Conservation (phyloP, 2,329 filamentous ascomycete genomes). For the Hyphodiscus sp. region DNA sequence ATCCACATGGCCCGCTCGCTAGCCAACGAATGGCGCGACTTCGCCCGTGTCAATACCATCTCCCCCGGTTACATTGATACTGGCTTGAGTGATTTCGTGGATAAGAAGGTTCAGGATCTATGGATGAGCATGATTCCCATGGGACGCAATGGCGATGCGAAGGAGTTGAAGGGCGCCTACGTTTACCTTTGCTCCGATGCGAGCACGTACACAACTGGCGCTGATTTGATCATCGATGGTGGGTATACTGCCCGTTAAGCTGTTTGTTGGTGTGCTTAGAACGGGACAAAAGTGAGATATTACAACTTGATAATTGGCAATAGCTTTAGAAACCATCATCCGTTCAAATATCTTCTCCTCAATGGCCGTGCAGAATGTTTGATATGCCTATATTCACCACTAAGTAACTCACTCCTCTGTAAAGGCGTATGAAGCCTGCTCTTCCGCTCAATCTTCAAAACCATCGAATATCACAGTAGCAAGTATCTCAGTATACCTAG, state of each 20-base stretch:
- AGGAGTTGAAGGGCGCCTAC: conserved; percentile 55
- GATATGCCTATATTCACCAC: too few relatives aligned
- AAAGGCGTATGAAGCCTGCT: too few relatives aligned
- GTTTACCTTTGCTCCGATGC: conserved; percentile 42
- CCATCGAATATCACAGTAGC: too few relatives aligned
- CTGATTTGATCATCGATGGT: not conserved
- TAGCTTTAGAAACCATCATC: too few relatives aligned
- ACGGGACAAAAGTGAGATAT: too few relatives aligned
- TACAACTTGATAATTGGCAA: too few relatives aligned
- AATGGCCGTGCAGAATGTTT: too few relatives aligned
- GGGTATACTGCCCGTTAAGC: not conserved
- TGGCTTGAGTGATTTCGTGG: conserved; percentile 55
- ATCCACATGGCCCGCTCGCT: conserved; percentile 58
- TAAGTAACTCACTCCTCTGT: too few relatives aligned
- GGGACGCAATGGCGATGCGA: conserved; percentile 52
- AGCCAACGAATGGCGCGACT: conserved; percentile 64
- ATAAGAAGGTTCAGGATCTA: conserved; percentile 48
- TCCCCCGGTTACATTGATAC: conserved; percentile 65
- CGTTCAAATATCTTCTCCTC: too few relatives aligned
- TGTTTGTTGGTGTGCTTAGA: too few relatives aligned
- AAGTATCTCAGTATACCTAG: too few relatives aligned
- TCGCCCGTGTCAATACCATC: conserved; percentile 62
- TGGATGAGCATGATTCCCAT: conserved; percentile 56
- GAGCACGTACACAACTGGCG: conserved; percentile 41
- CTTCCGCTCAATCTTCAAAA: too few relatives aligned